Percentiles rank a stretch among this genome's conserved stretches.
Evolutionary conservation across 2,329 filamentous ascomycete genomes (phyloP).

Genomic region (Fusarium subglutinans): DNA sequence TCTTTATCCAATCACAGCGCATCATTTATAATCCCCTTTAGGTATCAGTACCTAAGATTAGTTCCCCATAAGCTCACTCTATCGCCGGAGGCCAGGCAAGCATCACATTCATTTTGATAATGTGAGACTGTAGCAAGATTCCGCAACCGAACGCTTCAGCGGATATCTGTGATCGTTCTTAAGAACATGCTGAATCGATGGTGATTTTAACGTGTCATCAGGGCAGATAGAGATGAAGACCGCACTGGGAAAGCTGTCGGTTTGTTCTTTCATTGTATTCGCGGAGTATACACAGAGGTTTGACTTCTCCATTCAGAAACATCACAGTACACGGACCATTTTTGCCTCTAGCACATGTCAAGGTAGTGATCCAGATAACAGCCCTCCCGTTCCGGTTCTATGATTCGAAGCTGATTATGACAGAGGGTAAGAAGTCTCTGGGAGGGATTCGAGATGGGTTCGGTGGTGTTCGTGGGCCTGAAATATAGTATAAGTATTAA

Average conservation of each 20-base stretch:
- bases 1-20: conserved; percentile 24
- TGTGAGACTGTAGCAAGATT: neutral
- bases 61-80: neutral
- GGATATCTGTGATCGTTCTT: neutral
- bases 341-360: conserved; percentile 15
- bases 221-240: neutral
- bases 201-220: neutral
- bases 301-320: conserved; percentile 11
- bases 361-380: conserved; percentile 7
- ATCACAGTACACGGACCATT: conserved; percentile 23
- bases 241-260: neutral
- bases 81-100: neutral
- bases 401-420: conserved; percentile 49
- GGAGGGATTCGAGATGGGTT: conserved; percentile 82
- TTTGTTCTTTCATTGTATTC: conserved; percentile 38
- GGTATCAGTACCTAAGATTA: neutral
- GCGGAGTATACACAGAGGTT: conserved; percentile 39
- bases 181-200: neutral
- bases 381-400: conserved; percentile 20
- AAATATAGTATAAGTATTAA: conserved; percentile 3
- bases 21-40: conserved; percentile 32
- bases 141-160: neutral
- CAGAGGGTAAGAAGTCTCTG: conserved; percentile 83
- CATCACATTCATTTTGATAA: neutral
- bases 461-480: conserved; percentile 93